These are phyloP conservation scores for Suhomyces maxii DNA, from an alignment of 1,139 yeast genomes.

Conservation along the genomic window DNA sequence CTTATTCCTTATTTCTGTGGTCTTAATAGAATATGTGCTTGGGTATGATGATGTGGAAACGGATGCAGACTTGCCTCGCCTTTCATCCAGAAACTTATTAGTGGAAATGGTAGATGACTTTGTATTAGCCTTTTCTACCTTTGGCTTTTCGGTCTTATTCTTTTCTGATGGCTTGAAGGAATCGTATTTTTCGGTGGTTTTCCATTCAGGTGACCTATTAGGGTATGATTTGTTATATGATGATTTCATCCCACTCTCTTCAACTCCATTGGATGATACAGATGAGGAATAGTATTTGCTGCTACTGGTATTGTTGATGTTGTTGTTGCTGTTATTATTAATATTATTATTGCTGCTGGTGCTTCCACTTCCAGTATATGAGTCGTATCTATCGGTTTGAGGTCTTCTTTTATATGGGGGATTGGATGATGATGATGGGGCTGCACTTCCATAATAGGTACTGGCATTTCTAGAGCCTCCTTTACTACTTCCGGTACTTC, in stretches of 20 bases:
- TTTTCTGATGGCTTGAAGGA: constrained; percentile 3
- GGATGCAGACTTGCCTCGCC: constrained; percentile 7
- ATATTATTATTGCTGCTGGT: background rate
- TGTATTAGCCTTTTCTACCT: background rate
- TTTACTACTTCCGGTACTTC: background rate
- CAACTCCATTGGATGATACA: constrained; percentile 10
- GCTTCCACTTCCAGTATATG: constrained; percentile 9
- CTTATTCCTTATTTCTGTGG: constrained; percentile 3
- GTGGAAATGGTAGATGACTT: constrained; percentile 6
- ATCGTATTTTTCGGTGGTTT: constrained; percentile 2
- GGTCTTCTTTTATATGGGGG: constrained; percentile 11
- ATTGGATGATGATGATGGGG: background rate
- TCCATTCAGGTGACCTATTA: constrained; percentile 10
- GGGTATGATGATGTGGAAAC: constrained; percentile 6
- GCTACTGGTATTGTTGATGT: background rate
- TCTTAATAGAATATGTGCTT: background rate
- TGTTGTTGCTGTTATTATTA: too few species aligned
- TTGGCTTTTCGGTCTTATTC: background rate
- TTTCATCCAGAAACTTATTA: constrained; percentile 11
- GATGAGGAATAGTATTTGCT: constrained; percentile 10
- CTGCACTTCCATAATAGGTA: constrained; percentile 11
- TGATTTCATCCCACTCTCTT: constrained; percentile 9
- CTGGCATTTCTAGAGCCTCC: constrained; percentile 5
- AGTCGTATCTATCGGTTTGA: constrained; percentile 15
- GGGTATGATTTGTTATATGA: constrained; percentile 6